These are phyloP conservation scores for Acanthochlamys bracteata DNA, from an alignment of 106 monocot genomes.

Conservation along the genomic window DNA sequence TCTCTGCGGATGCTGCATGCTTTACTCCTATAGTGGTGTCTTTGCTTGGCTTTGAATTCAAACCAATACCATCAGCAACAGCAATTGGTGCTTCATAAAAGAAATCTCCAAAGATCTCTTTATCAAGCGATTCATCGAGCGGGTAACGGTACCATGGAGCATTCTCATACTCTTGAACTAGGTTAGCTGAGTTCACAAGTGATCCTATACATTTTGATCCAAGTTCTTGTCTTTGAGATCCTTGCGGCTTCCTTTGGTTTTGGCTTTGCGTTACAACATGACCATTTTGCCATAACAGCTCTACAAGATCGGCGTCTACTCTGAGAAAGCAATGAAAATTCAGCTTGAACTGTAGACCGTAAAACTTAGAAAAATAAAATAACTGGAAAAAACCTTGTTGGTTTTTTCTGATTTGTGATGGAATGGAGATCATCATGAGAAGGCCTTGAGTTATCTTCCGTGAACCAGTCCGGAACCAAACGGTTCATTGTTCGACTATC, in stretches of 20 bases:
- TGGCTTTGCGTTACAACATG: slow-evolving; percentile 64
- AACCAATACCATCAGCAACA: slow-evolving; percentile 6
- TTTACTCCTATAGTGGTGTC: background rate
- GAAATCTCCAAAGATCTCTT: slow-evolving; percentile 57
- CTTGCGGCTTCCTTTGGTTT: slow-evolving; percentile 22
- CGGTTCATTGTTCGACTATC: slow-evolving; percentile 21
- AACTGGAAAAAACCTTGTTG: slow-evolving; percentile 11
- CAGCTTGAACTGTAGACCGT: background rate
- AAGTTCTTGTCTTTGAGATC: slow-evolving; percentile 13
- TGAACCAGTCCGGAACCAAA: slow-evolving; percentile 23
- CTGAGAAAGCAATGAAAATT: slow-evolving; percentile 18
- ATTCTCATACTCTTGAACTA: slow-evolving; percentile 35
- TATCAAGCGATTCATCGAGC: slow-evolving; percentile 55
- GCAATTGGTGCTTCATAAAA: slow-evolving; percentile 47
- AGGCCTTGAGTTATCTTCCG: slow-evolving; percentile 24
- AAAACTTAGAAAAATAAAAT: background rate
- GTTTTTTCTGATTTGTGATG: slow-evolving; percentile 18
- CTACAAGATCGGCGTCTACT: slow-evolving; percentile 43
- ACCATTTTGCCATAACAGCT: slow-evolving; percentile 63
- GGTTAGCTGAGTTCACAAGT: background rate
- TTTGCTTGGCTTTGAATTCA: slow-evolving; percentile 10
- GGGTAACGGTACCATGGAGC: slow-evolving; percentile 55
- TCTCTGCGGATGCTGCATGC: background rate
- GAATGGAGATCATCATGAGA: slow-evolving; percentile 7
- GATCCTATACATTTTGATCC: background rate